phyloP scores from a whole-genome alignment of 768 basidiomycete genomes.

The Tulasnella sp. region DNA sequence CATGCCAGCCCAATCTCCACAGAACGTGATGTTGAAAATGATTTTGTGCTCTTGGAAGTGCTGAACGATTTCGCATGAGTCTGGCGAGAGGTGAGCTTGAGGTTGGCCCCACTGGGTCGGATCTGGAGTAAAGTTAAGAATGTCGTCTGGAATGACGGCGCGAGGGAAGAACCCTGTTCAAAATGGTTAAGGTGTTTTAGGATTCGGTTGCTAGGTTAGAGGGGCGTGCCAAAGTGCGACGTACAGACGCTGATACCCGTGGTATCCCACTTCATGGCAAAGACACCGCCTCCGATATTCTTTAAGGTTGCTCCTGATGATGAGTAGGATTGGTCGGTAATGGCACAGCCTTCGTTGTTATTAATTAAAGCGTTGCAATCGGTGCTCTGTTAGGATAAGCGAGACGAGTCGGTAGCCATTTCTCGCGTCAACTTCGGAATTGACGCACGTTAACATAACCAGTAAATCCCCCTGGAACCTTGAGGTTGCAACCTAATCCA shows the following conservation, averaged over 20 bases:
- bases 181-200: not conserved
- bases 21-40: constrained; percentile 29
- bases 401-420: not conserved
- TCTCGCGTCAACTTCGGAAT: not conserved
- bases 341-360: constrained; percentile 34
- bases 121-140: constrained; percentile 10
- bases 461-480: constrained; percentile 20
- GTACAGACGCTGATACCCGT: constrained; percentile 27
- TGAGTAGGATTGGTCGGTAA: constrained; percentile 33
- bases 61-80: constrained; percentile 21
- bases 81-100: constrained; percentile 22
- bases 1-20: constrained; percentile 29
- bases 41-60: constrained; percentile 26
- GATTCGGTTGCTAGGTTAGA: not conserved
- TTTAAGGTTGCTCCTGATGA: constrained; percentile 38
- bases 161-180: constrained; percentile 30
- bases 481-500: constrained; percentile 26
- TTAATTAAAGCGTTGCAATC: constrained; percentile 28
- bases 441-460: constrained; percentile 23
- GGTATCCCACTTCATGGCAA: constrained; percentile 37
- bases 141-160: constrained; percentile 22
- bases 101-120: constrained; percentile 26
- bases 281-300: constrained; percentile 37
- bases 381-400: constrained; percentile 26
- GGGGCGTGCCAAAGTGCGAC: not conserved